Evolutionary conservation across 2,329 filamentous ascomycete genomes (phyloP), one percentile per base, ranked within the genome.

Genomic region (Pseudogymnoascus sp.): DNA sequence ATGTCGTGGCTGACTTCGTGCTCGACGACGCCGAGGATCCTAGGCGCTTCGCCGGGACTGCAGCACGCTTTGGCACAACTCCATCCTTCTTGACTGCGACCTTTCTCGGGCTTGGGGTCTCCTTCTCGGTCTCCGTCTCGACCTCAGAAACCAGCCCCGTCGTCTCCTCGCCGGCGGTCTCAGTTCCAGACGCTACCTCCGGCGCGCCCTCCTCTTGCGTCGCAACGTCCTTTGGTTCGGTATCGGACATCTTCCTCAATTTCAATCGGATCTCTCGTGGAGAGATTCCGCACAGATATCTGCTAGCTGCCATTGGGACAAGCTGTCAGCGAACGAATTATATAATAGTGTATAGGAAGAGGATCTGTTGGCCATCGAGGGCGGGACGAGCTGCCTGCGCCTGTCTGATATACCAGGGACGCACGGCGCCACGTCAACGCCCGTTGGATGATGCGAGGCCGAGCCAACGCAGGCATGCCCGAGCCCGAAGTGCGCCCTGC

Each of bases 41-140:
- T 28, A 69, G 70, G 44, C 71, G 71, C 64, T 69, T 73, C 6
- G 67, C 64, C 19, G 68, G 65, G 26, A 67, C 65, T 35, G 67
- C 66, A 47, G 64, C 65, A 19, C 68, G 62, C 38, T 70, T 66
- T 65, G 71, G 73, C 7, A 71, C 68, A 50, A 67, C 61, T 7
- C 68, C 67, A 67, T 68, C 69, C 64, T 74, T 72, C 65, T 74
- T 74, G 67, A 73, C 74, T 13, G 63, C 64, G 23, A 67, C 69
- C 68, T 70, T 71, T 31, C 64, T 61, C 61, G 33, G 68, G 69
- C 64, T 71, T 15, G 67, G 38, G 21, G 61, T 61, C n/a, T 70
- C 69, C 62, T 71, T 69, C 35, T 70, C 71, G 23, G 65, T 69
- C 63, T 71, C 71, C 4, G 67, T 67, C 53, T 71, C 70, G 33